A percentile compares a stretch with the other conserved stretches of the same genome.
These are phyloP conservation scores for Trypanosoma vivax DNA, from an alignment of 208 protist genomes.

Conservation along the genomic window DNA sequence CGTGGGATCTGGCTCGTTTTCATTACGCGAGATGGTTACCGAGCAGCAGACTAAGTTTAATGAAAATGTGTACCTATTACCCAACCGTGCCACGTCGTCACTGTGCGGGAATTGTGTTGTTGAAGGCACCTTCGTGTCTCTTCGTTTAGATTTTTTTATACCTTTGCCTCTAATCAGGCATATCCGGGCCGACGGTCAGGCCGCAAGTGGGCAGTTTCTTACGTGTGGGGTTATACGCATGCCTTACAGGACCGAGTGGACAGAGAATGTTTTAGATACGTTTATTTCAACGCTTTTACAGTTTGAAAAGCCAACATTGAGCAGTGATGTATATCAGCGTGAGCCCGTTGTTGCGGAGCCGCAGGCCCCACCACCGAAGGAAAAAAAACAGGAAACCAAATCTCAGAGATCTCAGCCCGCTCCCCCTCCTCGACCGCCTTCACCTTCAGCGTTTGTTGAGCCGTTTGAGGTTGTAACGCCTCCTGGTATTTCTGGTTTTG, in stretches of 20 bases:
- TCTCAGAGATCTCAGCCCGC: constrained; percentile 10
- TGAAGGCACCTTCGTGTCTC: constrained; percentile 28
- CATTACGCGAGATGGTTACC: constrained; percentile 37
- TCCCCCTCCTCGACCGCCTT: constrained; percentile 17
- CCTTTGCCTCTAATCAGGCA: constrained; percentile 49
- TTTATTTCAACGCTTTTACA: constrained; percentile 34
- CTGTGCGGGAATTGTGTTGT: constrained; percentile 39
- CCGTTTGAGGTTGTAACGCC: constrained; percentile 63
- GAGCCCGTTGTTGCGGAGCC: constrained; percentile 8
- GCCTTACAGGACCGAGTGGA: constrained; percentile 60
- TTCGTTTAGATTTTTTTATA: constrained; percentile 58
- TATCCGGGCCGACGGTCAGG: constrained; percentile 37
- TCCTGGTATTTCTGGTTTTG: constrained; percentile 77
- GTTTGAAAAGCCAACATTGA: constrained; percentile 4
- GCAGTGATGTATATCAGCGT: constrained; percentile 19
- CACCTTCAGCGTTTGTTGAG: constrained; percentile 23
- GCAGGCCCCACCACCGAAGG: constrained; percentile 15
- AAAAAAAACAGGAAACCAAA: constrained; percentile 18
- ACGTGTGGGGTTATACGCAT: constrained; percentile 60
- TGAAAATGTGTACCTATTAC: constrained; percentile 32
- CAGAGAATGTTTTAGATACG: constrained; percentile 23
- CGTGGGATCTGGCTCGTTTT: constrained; percentile 45
- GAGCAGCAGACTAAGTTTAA: constrained; percentile 39
- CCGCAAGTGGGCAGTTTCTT: constrained; percentile 32
- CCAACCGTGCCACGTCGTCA: constrained; percentile 15